Conservation (phyloP, 2,329 filamentous ascomycete genomes). For the Lojkania enalia region DNA sequence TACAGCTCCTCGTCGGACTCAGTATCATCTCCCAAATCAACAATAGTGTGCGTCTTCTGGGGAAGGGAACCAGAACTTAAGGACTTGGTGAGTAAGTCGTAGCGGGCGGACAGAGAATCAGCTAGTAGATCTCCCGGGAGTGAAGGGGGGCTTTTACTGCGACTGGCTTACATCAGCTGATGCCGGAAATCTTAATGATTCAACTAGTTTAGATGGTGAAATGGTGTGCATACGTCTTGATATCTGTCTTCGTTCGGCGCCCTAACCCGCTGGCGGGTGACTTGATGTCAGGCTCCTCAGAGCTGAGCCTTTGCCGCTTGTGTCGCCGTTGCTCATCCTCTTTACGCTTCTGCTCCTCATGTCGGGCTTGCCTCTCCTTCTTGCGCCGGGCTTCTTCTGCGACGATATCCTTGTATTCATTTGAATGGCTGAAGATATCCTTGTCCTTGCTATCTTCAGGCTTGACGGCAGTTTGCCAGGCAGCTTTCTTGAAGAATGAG, state of each 20-base stretch:
- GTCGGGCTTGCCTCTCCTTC: slow-evolving; percentile 20
- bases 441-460: slow-evolving; percentile 31
- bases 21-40: slow-evolving; percentile 32
- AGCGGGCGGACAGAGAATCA: slow-evolving; percentile 32
- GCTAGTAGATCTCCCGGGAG: slow-evolving; percentile 15
- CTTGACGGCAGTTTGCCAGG: slow-evolving; percentile 50
- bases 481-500: slow-evolving; percentile 60
- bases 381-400: slow-evolving; percentile 42
- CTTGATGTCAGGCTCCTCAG: slow-evolving; percentile 17
- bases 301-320: slow-evolving; percentile 13
- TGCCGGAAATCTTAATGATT: not conserved
- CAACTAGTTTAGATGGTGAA: not conserved
- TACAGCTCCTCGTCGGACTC: slow-evolving; percentile 17
- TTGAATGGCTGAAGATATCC: slow-evolving; percentile 51
- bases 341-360: slow-evolving; percentile 37
- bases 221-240: slow-evolving; percentile 23
- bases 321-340: slow-evolving; percentile 20
- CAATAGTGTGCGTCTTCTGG: slow-evolving; percentile 20
- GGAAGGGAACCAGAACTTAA: slow-evolving; percentile 8
- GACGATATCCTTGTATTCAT: slow-evolving; percentile 44
- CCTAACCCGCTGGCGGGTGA: slow-evolving; percentile 12
- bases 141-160: slow-evolving; percentile 30
- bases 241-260: slow-evolving; percentile 10
- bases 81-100: slow-evolving; percentile 31
- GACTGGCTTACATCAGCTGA: slow-evolving; percentile 18